Percentiles rank a stretch among this genome's conserved stretches.
Evolutionary conservation across 225 moss, liverwort and hornwort genomes (phyloP).

Genomic region (Pseudisothecium myosuroides): DNA sequence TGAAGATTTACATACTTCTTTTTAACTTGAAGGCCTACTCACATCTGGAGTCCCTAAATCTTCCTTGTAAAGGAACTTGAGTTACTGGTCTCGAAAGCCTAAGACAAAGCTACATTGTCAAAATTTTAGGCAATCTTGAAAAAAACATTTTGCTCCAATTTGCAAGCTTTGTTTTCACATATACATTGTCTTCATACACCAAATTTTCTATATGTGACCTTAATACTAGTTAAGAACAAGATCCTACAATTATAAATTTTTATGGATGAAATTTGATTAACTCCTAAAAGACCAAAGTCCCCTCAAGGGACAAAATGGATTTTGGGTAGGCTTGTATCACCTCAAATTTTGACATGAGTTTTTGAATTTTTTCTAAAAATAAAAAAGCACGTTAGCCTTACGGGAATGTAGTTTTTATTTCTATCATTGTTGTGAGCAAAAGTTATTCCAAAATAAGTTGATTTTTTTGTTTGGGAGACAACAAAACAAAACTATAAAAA

Average conservation of each 20-base stretch:
- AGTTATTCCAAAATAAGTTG: too few relatives aligned
- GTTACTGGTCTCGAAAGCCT: rapidly evolving
- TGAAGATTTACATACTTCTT: not conserved
- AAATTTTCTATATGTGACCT: not conserved
- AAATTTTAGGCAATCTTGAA: not conserved
- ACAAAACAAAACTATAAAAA: not conserved
- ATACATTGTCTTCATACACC: not conserved
- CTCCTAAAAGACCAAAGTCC: not conserved
- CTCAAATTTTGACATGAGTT: not conserved
- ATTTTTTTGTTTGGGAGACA: rapidly evolving
- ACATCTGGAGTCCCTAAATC: too few relatives aligned
- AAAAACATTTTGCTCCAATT: not conserved
- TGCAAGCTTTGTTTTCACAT: not conserved
- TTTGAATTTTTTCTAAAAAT: not conserved
- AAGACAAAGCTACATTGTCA: not conserved
- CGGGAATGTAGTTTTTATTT: not conserved
- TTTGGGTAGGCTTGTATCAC: not conserved
- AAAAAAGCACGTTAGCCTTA: not conserved
- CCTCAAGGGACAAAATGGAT: rapidly evolving
- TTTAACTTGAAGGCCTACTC: not conserved
- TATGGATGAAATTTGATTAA: not conserved
- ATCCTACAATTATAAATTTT: rapidly evolving
- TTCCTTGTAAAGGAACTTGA: not conserved
- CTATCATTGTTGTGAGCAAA: not conserved
- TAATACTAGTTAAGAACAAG: too few relatives aligned